Evolutionary conservation across 78 protist genomes (phyloP).

Genomic region (Polysphondylium violaceum): DNA sequence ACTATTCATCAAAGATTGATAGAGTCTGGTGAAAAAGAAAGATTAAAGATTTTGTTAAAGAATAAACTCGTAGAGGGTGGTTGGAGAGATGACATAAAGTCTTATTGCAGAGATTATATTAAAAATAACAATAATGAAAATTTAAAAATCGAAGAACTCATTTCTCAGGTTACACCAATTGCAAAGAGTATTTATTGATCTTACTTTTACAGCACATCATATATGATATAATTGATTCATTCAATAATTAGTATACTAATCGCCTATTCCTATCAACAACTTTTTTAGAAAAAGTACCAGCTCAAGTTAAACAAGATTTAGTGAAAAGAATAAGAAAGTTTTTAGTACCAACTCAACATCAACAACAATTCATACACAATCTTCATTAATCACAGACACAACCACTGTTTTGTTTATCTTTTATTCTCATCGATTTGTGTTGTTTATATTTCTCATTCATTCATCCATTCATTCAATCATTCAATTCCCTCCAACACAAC

Average conservation of each 20-base stretch:
- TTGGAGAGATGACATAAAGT: conserved; percentile 68
- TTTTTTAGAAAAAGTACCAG: conserved; percentile 57
- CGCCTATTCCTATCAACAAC: too few relatives aligned
- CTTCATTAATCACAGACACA: too few relatives aligned
- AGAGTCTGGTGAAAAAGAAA: conserved; percentile 70
- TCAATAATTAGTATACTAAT: too few relatives aligned
- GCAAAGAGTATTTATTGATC: conserved; percentile 56
- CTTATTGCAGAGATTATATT: conserved; percentile 39
- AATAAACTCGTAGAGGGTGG: conserved; percentile 70
- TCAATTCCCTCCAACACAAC: too few relatives aligned
- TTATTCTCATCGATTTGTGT: too few relatives aligned
- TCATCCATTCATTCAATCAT: conserved; percentile 4
- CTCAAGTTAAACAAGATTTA: conserved; percentile 70
- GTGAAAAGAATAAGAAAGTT: conserved; percentile 70
- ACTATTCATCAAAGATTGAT: conserved; percentile 65
- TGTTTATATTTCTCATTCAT: too few relatives aligned
- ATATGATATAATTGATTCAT: not conserved
- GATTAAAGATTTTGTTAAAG: conserved; percentile 45
- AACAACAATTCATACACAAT: not conserved
- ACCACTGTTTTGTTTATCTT: too few relatives aligned
- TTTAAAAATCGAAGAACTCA: conserved; percentile 40
- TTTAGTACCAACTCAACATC: conserved; percentile 35
- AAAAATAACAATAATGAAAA: conserved; percentile 68
- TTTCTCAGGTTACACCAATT: conserved; percentile 38
- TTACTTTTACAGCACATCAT: not conserved